Evolutionary conservation across 179 eudicot species (phyloP).

Genomic region (Heliamphora pulchella): DNA sequence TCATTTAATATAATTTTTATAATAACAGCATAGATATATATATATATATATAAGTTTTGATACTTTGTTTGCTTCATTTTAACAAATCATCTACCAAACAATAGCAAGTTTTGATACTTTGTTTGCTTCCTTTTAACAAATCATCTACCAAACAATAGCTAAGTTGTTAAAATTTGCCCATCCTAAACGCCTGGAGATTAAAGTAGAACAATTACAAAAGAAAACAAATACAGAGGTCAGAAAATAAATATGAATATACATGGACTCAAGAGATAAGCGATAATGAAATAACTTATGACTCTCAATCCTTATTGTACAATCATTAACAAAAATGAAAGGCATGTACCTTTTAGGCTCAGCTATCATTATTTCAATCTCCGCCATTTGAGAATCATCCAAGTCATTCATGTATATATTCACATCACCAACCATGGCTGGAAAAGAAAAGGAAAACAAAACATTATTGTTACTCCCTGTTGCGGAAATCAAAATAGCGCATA

Average conservation of each 20-base stretch:
- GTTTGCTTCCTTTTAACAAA: too few species aligned
- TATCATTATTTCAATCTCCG: conserved; percentile 90
- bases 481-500: conserved; percentile 5
- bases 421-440: conserved; percentile 91
- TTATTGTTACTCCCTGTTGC: neutral
- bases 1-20: neutral
- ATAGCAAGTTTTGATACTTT: too few species aligned
- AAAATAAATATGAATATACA: neutral
- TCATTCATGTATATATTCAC: conserved; percentile 93
- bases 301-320: neutral
- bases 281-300: neutral
- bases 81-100: neutral
- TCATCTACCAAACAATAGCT: too few species aligned
- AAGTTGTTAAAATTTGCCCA: too few species aligned
- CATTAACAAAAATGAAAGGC: neutral
- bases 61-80: neutral
- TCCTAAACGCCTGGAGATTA: neutral
- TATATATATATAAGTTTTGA: neutral
- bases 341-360: conserved; percentile 78
- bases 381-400: conserved; percentile 62
- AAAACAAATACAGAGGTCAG: neutral
- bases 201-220: neutral
- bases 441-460: neutral
- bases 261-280: neutral
- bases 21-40: neutral